Evolutionary conservation across 2,329 filamentous ascomycete species (phyloP).

Genomic region (Penicillium capsulatum): DNA sequence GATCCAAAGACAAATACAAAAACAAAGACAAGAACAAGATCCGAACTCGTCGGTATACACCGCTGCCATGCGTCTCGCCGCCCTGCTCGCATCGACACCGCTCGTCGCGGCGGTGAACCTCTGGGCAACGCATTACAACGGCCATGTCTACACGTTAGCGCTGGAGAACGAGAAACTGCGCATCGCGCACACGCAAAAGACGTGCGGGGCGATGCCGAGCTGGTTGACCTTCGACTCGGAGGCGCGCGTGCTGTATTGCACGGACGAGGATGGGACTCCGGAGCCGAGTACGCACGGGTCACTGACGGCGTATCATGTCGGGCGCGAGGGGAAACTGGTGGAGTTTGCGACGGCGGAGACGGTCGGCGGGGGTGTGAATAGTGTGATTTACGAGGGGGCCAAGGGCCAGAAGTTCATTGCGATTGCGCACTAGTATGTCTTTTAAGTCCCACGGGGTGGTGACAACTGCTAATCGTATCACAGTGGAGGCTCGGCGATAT

Average conservation of each 20-base stretch:
- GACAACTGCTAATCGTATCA: too few relatives aligned
- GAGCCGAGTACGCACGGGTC: constrained; percentile 27
- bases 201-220: constrained; percentile 36
- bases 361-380: constrained; percentile 32
- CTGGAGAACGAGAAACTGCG: constrained; percentile 18
- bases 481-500: constrained; percentile 31
- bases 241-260: constrained; percentile 31
- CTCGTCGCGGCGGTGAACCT: constrained; percentile 2
- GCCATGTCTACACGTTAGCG: constrained; percentile 20
- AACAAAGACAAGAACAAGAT: too few relatives aligned
- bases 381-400: constrained; percentile 29
- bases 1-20: too few relatives aligned
- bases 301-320: constrained; percentile 24
- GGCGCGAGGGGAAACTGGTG: constrained; percentile 17
- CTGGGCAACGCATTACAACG: constrained; percentile 23
- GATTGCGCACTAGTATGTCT: constrained; percentile 38
- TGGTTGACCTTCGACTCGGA: constrained; percentile 34
- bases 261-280: constrained; percentile 29
- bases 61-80: too few relatives aligned
- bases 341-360: constrained; percentile 21
- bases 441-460: background rate
- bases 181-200: constrained; percentile 22
- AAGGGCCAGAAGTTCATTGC: constrained; percentile 28
- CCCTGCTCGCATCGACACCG: too few relatives aligned
- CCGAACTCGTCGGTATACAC: too few relatives aligned